Percentiles rank a stretch among this genome's conserved stretches.
phyloP scores from a whole-genome alignment of 2,329 filamentous ascomycete genomes.

The Colletotrichum somersetense region DNA sequence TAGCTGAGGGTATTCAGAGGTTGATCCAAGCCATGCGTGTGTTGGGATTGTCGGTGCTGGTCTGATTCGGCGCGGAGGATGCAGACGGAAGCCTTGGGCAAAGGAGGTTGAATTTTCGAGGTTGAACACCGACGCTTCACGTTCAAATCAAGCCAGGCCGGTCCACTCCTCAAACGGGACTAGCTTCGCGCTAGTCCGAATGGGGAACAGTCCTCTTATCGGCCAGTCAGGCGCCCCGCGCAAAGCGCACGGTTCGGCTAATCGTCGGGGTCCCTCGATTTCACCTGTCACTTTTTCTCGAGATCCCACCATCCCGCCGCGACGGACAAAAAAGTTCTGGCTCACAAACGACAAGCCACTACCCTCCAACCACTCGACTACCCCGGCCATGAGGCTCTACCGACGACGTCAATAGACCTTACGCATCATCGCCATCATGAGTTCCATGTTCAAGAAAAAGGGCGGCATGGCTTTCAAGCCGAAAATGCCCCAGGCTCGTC shows the following conservation, averaged over 20 bases:
- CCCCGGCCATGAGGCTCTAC: slow-evolving; percentile 22
- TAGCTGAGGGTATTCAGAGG: slow-evolving; percentile 17
- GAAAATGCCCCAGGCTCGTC: slow-evolving; percentile 71
- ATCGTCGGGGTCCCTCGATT: slow-evolving; percentile 28
- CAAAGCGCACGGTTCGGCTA: slow-evolving; percentile 31
- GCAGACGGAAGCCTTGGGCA: slow-evolving; percentile 31
- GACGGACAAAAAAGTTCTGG: slow-evolving; percentile 31
- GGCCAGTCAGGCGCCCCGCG: slow-evolving; percentile 41
- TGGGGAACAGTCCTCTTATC: slow-evolving; percentile 50
- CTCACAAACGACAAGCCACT: slow-evolving; percentile 7
- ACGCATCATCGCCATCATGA: slow-evolving; percentile 61
- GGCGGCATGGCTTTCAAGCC: slow-evolving; percentile 75
- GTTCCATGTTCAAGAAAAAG: slow-evolving; percentile 77
- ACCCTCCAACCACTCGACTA: slow-evolving; percentile 4
- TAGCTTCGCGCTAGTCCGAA: slow-evolving; percentile 52
- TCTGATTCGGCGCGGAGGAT: slow-evolving; percentile 31
- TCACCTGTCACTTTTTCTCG: slow-evolving; percentile 29
- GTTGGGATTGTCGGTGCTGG: slow-evolving; percentile 31
- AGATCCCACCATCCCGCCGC: slow-evolving; percentile 24
- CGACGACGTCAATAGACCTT: slow-evolving; percentile 11
- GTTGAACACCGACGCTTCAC: slow-evolving; percentile 51
- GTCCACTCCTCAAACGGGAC: slow-evolving; percentile 51
- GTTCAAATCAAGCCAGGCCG: slow-evolving; percentile 53
- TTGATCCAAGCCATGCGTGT: slow-evolving; percentile 33
- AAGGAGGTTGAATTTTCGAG: slow-evolving; percentile 51